These are phyloP conservation scores for Polychaeton citri DNA, from an alignment of 2,329 filamentous ascomycete genomes.

Conservation along the genomic window DNA sequence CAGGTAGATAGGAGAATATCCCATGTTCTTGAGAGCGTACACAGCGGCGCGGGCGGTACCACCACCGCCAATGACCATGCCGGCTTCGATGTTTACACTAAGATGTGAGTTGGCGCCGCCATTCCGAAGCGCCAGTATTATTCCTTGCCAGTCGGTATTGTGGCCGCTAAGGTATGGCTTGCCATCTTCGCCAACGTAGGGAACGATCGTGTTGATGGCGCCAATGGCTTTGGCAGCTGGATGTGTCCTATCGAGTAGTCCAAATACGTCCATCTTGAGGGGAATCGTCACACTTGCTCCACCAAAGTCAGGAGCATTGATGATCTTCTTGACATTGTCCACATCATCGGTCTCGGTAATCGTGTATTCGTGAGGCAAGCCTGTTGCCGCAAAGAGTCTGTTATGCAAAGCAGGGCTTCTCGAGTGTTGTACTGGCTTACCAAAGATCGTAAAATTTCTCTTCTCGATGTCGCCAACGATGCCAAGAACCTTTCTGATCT, in stretches of 20 bases:
- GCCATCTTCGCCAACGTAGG: conserved; percentile 28
- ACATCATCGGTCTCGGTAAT: conserved; percentile 59
- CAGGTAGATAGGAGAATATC: conserved; percentile 75
- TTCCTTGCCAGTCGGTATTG: conserved; percentile 94
- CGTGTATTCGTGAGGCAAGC: conserved; percentile 74
- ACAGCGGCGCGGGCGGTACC: conserved; percentile 87
- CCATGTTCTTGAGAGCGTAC: conserved; percentile 72
- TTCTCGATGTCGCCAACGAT: conserved; percentile 66
- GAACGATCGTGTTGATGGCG: conserved; percentile 87
- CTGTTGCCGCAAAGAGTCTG: conserved; percentile 58
- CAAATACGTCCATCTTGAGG: conserved; percentile 78
- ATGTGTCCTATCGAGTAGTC: conserved; percentile 65
- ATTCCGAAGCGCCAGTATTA: conserved; percentile 63
- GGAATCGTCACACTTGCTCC: conserved; percentile 94
- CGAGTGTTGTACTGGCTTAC: conserved; percentile 68
- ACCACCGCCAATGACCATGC: conserved; percentile 77
- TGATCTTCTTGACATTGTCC: conserved; percentile 47
- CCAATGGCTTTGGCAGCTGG: conserved; percentile 71
- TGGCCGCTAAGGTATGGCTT: conserved; percentile 52
- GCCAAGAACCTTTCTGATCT: conserved; percentile 68
- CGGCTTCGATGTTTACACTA: conserved; percentile 32
- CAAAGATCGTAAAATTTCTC: conserved; percentile 76
- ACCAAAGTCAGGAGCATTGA: conserved; percentile 64
- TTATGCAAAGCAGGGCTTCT: conserved; percentile 87
- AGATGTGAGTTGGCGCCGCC: conserved; percentile 42